Evolutionary conservation across 345 rosid species (phyloP).

Genomic region (Laguncularia racemosa): DNA sequence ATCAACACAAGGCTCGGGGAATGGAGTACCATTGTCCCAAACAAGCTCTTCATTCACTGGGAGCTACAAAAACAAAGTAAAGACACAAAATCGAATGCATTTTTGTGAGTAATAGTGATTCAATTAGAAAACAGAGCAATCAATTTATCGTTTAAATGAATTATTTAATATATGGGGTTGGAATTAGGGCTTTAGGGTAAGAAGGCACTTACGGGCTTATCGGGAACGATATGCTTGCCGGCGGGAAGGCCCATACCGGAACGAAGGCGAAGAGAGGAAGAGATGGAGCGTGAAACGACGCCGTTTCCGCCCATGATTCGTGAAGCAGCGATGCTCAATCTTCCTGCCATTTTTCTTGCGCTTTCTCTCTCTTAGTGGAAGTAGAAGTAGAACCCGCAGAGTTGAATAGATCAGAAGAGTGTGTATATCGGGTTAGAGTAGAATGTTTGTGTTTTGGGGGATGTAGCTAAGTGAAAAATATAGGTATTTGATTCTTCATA

Average conservation of each 20-base stretch:
- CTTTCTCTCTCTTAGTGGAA: not conserved
- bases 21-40: constrained; percentile 94
- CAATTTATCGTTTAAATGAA: not conserved
- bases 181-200: not conserved
- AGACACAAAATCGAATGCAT: not conserved
- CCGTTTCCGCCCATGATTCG: constrained; percentile 89
- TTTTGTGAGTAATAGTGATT: not conserved
- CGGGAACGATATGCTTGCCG: constrained; percentile 93
- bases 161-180: not conserved
- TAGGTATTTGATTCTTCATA: too few relatives aligned
- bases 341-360: constrained; percentile 55
- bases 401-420: too few relatives aligned
- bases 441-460: too few relatives aligned
- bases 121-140: not conserved
- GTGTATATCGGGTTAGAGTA: too few relatives aligned
- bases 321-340: constrained; percentile 67
- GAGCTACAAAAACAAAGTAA: constrained; percentile 32
- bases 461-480: too few relatives aligned
- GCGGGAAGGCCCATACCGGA: constrained; percentile 97
- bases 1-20: constrained; percentile 94
- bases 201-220: constrained; percentile 60
- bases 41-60: constrained; percentile 80
- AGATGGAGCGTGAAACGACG: constrained; percentile 58
- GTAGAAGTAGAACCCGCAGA: not conserved
- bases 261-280: constrained; percentile 74